Evolutionary conservation across 768 basidiomycete species (phyloP).

Genomic region (Amanita muscaria): DNA sequence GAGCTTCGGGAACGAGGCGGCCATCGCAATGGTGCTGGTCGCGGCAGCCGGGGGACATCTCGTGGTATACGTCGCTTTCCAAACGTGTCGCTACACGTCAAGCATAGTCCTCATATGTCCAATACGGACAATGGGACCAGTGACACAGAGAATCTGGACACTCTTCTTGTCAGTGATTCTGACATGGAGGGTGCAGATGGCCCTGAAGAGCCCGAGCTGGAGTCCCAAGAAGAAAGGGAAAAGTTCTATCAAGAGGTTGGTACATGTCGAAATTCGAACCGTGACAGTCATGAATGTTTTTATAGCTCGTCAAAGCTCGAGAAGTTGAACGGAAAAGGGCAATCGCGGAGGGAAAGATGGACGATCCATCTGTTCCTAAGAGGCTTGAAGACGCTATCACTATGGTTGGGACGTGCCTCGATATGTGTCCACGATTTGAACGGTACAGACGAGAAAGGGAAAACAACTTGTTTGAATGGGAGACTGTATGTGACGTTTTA

Average conservation of each 20-base stretch:
- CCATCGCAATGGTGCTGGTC: constrained; percentile 33
- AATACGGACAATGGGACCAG: not conserved
- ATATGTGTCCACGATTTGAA: constrained; percentile 95
- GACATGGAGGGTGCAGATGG: constrained; percentile 15
- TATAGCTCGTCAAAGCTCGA: constrained; percentile 63
- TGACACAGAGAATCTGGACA: constrained; percentile 16
- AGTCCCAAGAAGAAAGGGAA: constrained; percentile 57
- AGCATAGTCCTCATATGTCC: not conserved
- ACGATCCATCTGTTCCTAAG: constrained; percentile 73
- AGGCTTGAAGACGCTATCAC: constrained; percentile 84
- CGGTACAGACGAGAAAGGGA: constrained; percentile 84
- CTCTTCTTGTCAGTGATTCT: constrained; percentile 19
- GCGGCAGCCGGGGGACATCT: constrained; percentile 27
- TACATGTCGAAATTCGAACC: constrained; percentile 11
- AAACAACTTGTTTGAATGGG: constrained; percentile 80
- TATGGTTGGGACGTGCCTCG: constrained; percentile 85
- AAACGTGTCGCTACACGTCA: constrained; percentile 31
- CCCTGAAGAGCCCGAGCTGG: constrained; percentile 43
- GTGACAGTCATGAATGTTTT: too few relatives aligned
- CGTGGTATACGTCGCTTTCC: constrained; percentile 34
- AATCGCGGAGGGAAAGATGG: constrained; percentile 81
- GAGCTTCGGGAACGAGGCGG: constrained; percentile 62
- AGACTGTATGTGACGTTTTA: constrained; percentile 58
- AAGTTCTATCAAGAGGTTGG: constrained; percentile 65
- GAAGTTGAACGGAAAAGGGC: constrained; percentile 64